A percentile compares a stretch with the other conserved stretches of the same genome.
These are phyloP conservation scores for Fonsecaea nubica DNA, from an alignment of 2,329 filamentous ascomycete genomes.

Conservation along the genomic window DNA sequence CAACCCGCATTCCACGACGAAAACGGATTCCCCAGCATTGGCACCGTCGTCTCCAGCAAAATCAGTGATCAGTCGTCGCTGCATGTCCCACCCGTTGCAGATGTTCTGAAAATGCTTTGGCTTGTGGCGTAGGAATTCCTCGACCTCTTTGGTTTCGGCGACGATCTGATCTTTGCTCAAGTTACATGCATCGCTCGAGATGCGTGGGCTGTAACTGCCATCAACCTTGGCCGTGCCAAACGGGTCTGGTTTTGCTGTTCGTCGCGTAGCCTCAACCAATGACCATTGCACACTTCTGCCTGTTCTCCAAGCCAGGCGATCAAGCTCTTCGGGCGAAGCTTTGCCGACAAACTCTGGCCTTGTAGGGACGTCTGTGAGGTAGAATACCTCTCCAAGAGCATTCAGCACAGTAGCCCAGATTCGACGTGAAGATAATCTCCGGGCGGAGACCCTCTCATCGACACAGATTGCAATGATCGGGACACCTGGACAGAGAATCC, in stretches of 20 bases:
- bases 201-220: slow-evolving; percentile 80
- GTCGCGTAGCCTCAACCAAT: slow-evolving; percentile 77
- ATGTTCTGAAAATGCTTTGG: slow-evolving; percentile 79
- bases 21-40: slow-evolving; percentile 75
- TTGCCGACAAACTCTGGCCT: slow-evolving; percentile 58
- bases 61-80: slow-evolving; percentile 81
- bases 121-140: slow-evolving; percentile 73
- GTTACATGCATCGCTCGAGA: slow-evolving; percentile 75
- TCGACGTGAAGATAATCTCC: slow-evolving; percentile 71
- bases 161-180: slow-evolving; percentile 72
- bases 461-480: slow-evolving; percentile 84
- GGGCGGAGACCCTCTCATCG: slow-evolving; percentile 79
- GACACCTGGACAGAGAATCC: slow-evolving; percentile 90
- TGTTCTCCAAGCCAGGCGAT: slow-evolving; percentile 77
- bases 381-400: slow-evolving; percentile 89
- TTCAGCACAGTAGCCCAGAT: slow-evolving; percentile 95
- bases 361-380: slow-evolving; percentile 73
- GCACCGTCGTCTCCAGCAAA: slow-evolving; percentile 82
- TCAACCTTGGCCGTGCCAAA: slow-evolving; percentile 71
- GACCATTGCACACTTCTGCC: slow-evolving; percentile 83
- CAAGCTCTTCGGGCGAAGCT: slow-evolving; percentile 59
- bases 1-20: slow-evolving; percentile 76
- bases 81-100: slow-evolving; percentile 93
- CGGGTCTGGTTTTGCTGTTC: slow-evolving; percentile 73
- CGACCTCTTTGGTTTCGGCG: slow-evolving; percentile 81